Base-by-base conservation (phyloP, 768 basidiomycete genomes). In the Pisolithus tinctorius region DNA sequence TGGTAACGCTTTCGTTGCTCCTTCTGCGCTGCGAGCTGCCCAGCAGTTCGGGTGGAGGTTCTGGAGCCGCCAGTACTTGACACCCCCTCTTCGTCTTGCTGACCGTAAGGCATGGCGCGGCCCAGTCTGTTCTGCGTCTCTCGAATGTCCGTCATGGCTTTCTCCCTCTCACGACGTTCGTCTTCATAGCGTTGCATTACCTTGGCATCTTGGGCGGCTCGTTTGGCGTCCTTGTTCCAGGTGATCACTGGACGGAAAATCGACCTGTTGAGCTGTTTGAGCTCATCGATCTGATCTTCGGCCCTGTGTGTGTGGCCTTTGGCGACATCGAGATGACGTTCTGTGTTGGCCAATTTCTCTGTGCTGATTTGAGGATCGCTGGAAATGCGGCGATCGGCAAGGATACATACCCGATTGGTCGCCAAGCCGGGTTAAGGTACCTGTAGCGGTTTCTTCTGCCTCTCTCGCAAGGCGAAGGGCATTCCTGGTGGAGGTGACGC, bases 221-320 rank as follows among this genome's bases (percentile, higher is more conserved):
- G 88, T 69, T 97, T 98, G 16, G 76, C 78, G 36, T 92, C 86
- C 69, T 96, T 99, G 75, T 97, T 95, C 69, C 88, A 95, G 0
- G 86, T 84, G 58, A 96, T 84, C 51, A 82, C 92, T 8, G 91
- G 94, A 45, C 85, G 81, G 75, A 99, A 97, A 65, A 99, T 98
- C 37, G 91, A 93, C 31, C 84, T 81, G 68, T 97, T 97, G 50
- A 99, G 82, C 64, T 93, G 79, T 69, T 93, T 94, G 50, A 99
- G 82, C 68, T 98, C 94, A 55, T 84, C 85, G 4, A 93, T 92
- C 67, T 83, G 90, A 71, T 99, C 95, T 51, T 86, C 86, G n/a
- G 95, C 94, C 4, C 89, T 84, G 41, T 74, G 71, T 30, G 89
- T 86, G 68, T 94, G 85, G 13, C 86, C 86, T 69, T 90, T 97